phyloP scores from a whole-genome alignment of 805 yeast genomes.

The Kluyveromyces nonfermentans region DNA sequence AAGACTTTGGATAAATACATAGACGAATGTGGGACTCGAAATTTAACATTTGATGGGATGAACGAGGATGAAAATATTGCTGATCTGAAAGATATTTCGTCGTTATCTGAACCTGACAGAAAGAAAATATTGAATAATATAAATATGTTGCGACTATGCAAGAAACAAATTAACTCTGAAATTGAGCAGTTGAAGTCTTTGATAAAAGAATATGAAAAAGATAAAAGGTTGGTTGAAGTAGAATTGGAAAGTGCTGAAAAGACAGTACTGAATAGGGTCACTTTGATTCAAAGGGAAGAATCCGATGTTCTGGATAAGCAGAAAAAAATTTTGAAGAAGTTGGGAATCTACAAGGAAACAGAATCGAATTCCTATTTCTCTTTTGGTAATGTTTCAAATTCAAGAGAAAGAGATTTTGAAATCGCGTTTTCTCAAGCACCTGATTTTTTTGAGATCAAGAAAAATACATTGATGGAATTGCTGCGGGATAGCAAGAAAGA shows the following conservation, averaged over 20 bases:
- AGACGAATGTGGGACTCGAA: constrained; percentile 17
- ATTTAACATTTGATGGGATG: constrained; percentile 13
- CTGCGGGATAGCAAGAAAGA: constrained; percentile 18
- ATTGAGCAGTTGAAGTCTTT: constrained; percentile 15
- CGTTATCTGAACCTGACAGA: neutral
- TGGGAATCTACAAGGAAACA: constrained; percentile 9
- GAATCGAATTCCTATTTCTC: neutral
- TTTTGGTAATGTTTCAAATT: neutral
- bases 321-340: constrained; percentile 10
- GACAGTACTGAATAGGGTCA: constrained; percentile 10
- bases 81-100: neutral
- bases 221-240: constrained; percentile 15
- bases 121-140: constrained; percentile 6
- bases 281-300: constrained; percentile 10
- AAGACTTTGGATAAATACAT: constrained; percentile 16
- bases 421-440: constrained; percentile 14
- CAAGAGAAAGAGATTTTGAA: constrained; percentile 1
- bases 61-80: neutral
- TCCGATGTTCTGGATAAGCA: constrained; percentile 7
- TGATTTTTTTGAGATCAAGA: constrained; percentile 21
- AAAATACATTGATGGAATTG: constrained; percentile 15
- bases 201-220: constrained; percentile 17
- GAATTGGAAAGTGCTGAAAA: constrained; percentile 14
- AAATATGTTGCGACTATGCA: constrained; percentile 8
- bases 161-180: constrained; percentile 9